These are phyloP conservation scores for Cystofilobasidium ferigula DNA, from an alignment of 768 basidiomycete species.

Conservation along the genomic window DNA sequence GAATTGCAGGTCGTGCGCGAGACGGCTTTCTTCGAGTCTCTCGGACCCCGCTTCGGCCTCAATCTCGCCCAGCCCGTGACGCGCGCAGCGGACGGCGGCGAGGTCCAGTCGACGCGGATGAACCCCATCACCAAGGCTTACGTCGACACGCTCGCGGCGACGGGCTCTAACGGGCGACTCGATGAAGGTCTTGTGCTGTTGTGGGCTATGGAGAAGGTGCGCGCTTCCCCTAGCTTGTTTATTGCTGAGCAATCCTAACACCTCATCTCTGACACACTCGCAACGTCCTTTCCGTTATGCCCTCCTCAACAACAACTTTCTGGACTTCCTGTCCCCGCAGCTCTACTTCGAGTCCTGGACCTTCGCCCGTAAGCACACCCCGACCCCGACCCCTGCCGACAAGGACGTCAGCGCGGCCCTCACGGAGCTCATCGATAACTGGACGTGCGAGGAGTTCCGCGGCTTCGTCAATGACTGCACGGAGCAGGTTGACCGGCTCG, in stretches of 20 bases:
- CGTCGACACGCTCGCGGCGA: slow-evolving; percentile 57
- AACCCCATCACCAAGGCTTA: slow-evolving; percentile 55
- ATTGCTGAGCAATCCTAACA: not conserved
- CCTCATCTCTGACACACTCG: not conserved
- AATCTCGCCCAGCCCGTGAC: slow-evolving; percentile 29
- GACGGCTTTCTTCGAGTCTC: slow-evolving; percentile 52
- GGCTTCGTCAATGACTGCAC: slow-evolving; percentile 34
- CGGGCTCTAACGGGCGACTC: slow-evolving; percentile 43
- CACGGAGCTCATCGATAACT: slow-evolving; percentile 50
- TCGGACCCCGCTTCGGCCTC: slow-evolving; percentile 44
- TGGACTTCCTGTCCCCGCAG: slow-evolving; percentile 40
- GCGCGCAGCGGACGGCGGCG: slow-evolving; percentile 41
- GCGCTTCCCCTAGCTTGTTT: not conserved
- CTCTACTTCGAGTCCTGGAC: slow-evolving; percentile 62
- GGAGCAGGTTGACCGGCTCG: slow-evolving; percentile 35
- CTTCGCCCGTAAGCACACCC: slow-evolving; percentile 38
- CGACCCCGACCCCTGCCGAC: slow-evolving; percentile 17
- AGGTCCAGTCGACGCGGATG: slow-evolving; percentile 32
- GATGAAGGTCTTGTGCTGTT: slow-evolving; percentile 60
- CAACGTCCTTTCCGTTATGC: too few species aligned
- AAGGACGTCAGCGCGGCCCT: slow-evolving; percentile 38
- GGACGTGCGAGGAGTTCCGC: slow-evolving; percentile 44
- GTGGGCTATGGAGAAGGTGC: slow-evolving; percentile 69
- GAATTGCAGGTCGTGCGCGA: slow-evolving; percentile 43
- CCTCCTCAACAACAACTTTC: not conserved